Evolutionary conservation across 805 yeast genomes (phyloP), one percentile per base, ranked within the genome.

Genomic region (Pichia scutulata): DNA sequence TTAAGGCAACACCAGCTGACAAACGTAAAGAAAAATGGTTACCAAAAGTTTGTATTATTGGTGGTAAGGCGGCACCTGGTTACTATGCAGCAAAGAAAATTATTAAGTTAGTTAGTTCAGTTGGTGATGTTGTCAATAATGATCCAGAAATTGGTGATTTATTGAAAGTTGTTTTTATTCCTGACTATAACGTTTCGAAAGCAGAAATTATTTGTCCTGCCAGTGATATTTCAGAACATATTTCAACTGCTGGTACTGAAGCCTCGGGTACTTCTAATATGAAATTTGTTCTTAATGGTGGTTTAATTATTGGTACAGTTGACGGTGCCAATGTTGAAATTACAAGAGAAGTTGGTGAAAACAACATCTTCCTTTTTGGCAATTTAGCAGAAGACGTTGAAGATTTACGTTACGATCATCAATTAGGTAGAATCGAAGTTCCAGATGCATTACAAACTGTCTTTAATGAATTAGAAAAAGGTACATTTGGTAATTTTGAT

Each of bases 11-110:
- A 56, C 69, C 87, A 36, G 71, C 76, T 10, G 78, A 77, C 50
- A 84, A 88, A 68, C 74, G 85, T 61, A 72, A 74, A 43, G 60
- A 67, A 55, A 77, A 79, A 61, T 81, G 76, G 66, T 77, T 80
- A 52, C 83, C 96, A 52, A 86, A 84, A 63, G 93, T 86, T 50
- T 77, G 82, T 41, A 78, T 89, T 53, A 82, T 90, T 67, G 97
- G 97, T 57, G 97, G 97, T 64, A 89, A 90, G 70, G 86, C 95
- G 52, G 97, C 97, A 12, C 97, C 97, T n/a, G 97, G 97, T 57
- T 89, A 89, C 68, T 89, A 87, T 71, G 87, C 89, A 81, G 97
- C 97, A 52, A 89, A 89, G 70, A 78, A 86, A 52, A 86, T 89
- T 62, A 90, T 89, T 65, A 88, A 89, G 68, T 75, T 89, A 67